phyloP scores from a whole-genome alignment of 2,329 filamentous ascomycete species.

The Colletotrichum navitas region DNA sequence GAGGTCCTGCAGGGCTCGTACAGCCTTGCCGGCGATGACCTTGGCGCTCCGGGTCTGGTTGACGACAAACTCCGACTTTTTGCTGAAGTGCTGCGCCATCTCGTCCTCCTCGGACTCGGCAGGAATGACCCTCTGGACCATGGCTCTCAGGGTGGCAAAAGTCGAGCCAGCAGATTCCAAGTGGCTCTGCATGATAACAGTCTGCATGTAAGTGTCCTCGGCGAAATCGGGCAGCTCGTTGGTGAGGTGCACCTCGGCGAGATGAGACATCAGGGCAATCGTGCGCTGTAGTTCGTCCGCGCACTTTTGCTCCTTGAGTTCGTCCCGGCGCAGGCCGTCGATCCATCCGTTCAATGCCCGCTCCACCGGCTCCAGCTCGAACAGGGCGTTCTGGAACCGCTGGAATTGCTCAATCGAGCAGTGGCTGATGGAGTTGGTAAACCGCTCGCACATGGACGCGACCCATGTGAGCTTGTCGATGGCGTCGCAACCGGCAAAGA shows the following conservation, averaged over 20 bases:
- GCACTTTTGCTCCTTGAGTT: constrained; percentile 87
- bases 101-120: constrained; percentile 72
- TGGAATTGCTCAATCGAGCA: constrained; percentile 85
- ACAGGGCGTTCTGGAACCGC: constrained; percentile 81
- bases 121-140: constrained; percentile 76
- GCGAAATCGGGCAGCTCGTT: constrained; percentile 79
- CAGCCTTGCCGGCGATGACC: constrained; percentile 83
- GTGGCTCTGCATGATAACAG: constrained; percentile 81
- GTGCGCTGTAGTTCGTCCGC: constrained; percentile 85
- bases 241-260: constrained; percentile 83
- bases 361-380: constrained; percentile 93
- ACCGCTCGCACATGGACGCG: constrained; percentile 83
- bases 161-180: constrained; percentile 82
- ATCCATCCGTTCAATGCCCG: constrained; percentile 90
- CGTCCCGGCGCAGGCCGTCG: constrained; percentile 84
- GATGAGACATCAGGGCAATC: constrained; percentile 87
- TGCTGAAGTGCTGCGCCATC: constrained; percentile 73
- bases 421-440: constrained; percentile 82
- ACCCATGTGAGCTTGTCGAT: constrained; percentile 90
- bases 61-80: constrained; percentile 78
- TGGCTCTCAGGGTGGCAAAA: constrained; percentile 71
- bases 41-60: constrained; percentile 85
- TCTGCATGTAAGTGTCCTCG: constrained; percentile 83
- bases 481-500: constrained; percentile 84
- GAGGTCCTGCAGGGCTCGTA: constrained; percentile 82